Base-by-base conservation (phyloP, 805 yeast genomes). In the Kodamaea jinghongensis region DNA sequence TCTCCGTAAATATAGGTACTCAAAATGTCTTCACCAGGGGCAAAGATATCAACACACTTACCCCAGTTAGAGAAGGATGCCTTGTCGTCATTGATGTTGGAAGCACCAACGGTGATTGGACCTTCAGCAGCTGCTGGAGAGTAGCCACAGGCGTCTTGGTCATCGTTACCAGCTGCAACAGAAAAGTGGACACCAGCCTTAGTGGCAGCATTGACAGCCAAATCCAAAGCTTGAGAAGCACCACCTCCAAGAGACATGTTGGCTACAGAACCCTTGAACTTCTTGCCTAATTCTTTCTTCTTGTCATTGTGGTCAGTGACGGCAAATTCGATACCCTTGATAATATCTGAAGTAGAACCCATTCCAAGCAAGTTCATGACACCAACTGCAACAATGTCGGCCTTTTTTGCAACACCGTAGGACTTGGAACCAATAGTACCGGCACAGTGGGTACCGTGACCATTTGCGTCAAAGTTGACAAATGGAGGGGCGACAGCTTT, bases 221-320 rank as follows among this genome's bases (percentile, higher is more conserved):
- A 53, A 58, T 88, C 95, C 51, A 90, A 76, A 6, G 96, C 81
- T 36, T 88, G 85, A 3, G 96, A 86, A 56, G 81, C 83, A 55
- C 95, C 95, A 61, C 96, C 96, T 55, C 96, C 96, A 44, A 90
- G 73, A 11, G 96, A 89, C 91, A 89, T 87, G 70, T 91, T 93
- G 34, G 89, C 91, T 16, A 89, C 79, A 27, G 93, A 83, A 47
- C 93, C 93, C 62, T 85, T 85, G 68, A 82, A 84, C 15, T 86
- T 85, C 58, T 76, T 75, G 55, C 74, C 71, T 46, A 63, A 67
- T 14, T 69, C 78, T 29, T 75, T 61, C 6, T 70, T 64, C 9
- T 51, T 57, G 4, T 73, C 71, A 12, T 58, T 48, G 37, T 54
- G 61, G 36, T 71, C 57, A 22, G 70, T 63, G 11, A 73, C 68